Evolutionary conservation across 129 eudicot genomes (phyloP).

Genomic region (Centaurea solstitialis): DNA sequence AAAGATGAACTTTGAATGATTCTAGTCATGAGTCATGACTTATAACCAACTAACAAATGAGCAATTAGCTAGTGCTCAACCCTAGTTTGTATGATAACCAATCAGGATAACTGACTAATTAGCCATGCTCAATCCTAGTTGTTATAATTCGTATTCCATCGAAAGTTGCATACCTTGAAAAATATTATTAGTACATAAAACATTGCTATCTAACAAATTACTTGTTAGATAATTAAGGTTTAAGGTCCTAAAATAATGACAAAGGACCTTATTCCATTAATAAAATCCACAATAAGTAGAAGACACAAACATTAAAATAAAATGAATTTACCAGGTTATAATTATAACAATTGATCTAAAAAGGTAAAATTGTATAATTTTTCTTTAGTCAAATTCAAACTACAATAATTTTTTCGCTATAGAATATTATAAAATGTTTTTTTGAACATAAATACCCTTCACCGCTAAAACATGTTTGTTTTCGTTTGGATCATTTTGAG

Average conservation of each 20-base stretch:
- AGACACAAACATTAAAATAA: too few relatives aligned
- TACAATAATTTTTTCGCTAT: too few relatives aligned
- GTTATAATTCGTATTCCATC: not conserved
- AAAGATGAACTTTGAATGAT: not conserved
- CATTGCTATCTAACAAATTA: not conserved
- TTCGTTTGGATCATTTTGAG: not conserved
- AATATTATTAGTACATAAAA: too few relatives aligned
- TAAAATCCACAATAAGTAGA: too few relatives aligned
- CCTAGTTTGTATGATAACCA: not conserved
- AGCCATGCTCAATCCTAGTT: not conserved
- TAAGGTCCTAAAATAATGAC: too few relatives aligned
- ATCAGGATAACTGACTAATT: not conserved
- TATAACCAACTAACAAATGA: not conserved
- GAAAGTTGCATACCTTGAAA: not conserved
- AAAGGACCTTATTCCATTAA: too few relatives aligned
- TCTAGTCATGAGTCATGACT: not conserved
- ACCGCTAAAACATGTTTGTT: not conserved
- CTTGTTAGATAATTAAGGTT: not conserved
- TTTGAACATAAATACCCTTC: not conserved
- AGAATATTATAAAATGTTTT: too few relatives aligned
- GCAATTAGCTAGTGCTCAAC: not conserved
- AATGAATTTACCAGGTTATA: not conserved
- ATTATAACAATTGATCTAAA: too few relatives aligned
- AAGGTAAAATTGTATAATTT: too few relatives aligned
- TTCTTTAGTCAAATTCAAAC: too few relatives aligned